Conservation (phyloP, 1,284 basidiomycete species). For the Dichomitus squalens region DNA sequence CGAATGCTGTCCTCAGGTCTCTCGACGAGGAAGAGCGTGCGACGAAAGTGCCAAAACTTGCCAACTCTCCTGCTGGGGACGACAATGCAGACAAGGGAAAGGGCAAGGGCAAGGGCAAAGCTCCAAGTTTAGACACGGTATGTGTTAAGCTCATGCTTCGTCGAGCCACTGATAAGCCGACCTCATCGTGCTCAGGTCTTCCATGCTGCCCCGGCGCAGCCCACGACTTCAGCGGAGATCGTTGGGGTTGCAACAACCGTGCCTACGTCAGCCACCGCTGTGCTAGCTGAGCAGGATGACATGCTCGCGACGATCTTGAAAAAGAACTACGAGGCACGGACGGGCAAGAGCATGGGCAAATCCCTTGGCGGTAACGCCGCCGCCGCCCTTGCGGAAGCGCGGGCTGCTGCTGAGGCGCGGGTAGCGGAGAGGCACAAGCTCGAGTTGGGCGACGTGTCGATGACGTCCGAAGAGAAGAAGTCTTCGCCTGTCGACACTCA, state of each 20-base stretch:
- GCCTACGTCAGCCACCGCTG: background rate
- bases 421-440: conserved; percentile 63
- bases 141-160: background rate
- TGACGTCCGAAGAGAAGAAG: conserved; percentile 7
- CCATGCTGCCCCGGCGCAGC: background rate
- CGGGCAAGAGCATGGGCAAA: conserved; percentile 62
- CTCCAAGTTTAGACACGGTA: conserved; percentile 6
- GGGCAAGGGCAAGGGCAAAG: conserved; percentile 20
- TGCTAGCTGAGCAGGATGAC: conserved; percentile 42
- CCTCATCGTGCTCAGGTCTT: background rate
- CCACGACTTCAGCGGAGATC: background rate
- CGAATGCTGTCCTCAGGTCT: conserved; percentile 19
- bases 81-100: background rate
- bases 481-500: conserved; percentile 1
- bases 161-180: too few species aligned
- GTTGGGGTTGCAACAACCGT: background rate
- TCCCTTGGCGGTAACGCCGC: conserved; percentile 63
- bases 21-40: conserved; percentile 41
- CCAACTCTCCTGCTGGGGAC: conserved; percentile 7
- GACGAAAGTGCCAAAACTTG: conserved; percentile 51
- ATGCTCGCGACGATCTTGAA: conserved; percentile 61
- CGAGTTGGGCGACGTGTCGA: conserved; percentile 27
- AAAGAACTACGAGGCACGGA: conserved; percentile 63
- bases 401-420: conserved; percentile 69
- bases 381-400: conserved; percentile 67